These are phyloP conservation scores for Lasiodiplodia hormozganensis DNA, from an alignment of 2,329 filamentous ascomycete species.

Conservation along the genomic window DNA sequence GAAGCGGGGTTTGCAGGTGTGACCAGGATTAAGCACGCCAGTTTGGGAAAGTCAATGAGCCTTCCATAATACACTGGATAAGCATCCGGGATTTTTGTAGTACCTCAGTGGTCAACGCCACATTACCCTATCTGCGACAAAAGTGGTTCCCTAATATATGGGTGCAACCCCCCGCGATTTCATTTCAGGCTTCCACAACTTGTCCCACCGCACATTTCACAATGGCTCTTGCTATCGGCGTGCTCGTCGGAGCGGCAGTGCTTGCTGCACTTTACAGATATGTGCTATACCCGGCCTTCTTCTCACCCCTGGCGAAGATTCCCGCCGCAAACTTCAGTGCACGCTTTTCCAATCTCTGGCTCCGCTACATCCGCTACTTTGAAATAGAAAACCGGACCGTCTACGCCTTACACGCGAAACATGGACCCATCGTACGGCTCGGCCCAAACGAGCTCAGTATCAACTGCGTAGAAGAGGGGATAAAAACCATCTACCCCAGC, in stretches of 20 bases:
- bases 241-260: background rate
- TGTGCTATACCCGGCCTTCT: background rate
- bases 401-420: slow-evolving; percentile 62
- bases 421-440: slow-evolving; percentile 69
- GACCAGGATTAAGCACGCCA: too few species aligned
- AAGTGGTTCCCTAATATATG: too few species aligned
- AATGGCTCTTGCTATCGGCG: background rate
- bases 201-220: too few species aligned
- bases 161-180: too few species aligned
- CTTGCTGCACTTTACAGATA: background rate
- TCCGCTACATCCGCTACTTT: slow-evolving; percentile 67
- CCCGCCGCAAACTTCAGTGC: slow-evolving; percentile 74
- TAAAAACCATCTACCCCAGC: slow-evolving; percentile 72
- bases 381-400: slow-evolving; percentile 69
- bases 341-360: slow-evolving; percentile 70
- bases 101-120: too few species aligned
- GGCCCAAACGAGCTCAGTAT: slow-evolving; percentile 73
- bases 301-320: slow-evolving; percentile 45
- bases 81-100: too few species aligned
- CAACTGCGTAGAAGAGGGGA: slow-evolving; percentile 69
- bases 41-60: too few species aligned
- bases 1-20: too few species aligned
- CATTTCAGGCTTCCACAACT: too few species aligned
- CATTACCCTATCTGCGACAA: too few species aligned
- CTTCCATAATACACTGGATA: too few species aligned